Evolutionary conservation across 2,329 filamentous ascomycete genomes (phyloP).

Genomic region (Fusarium sp.): DNA sequence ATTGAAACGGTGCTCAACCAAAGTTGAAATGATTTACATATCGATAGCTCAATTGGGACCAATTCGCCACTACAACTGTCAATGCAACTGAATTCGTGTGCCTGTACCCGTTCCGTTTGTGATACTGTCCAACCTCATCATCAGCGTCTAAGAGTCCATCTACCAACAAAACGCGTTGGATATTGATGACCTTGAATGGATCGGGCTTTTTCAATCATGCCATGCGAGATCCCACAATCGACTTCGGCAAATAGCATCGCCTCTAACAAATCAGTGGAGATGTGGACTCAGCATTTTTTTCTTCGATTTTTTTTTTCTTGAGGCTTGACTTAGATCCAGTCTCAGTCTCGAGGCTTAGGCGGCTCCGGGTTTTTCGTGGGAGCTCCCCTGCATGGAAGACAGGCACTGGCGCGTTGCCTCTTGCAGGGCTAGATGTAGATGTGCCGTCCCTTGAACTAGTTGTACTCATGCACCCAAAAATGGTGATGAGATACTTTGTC

Average conservation of each 20-base stretch:
- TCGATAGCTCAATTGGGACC: constrained; percentile 12
- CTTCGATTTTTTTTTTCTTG: background rate
- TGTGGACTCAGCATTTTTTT: background rate
- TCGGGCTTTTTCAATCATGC: background rate
- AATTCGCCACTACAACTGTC: constrained; percentile 26
- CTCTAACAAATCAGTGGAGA: constrained; percentile 21
- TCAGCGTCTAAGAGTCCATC: background rate
- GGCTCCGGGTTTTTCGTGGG: constrained; percentile 25
- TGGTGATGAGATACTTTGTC: constrained; percentile 3
- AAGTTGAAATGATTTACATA: constrained; percentile 26
- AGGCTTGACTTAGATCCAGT: constrained; percentile 1
- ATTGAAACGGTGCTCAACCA: constrained; percentile 12
- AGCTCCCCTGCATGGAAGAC: constrained; percentile 41
- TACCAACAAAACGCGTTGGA: background rate
- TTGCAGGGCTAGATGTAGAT: constrained; percentile 30
- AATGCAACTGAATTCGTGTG: constrained; percentile 1
- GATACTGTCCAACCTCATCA: background rate
- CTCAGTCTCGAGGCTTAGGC: constrained; percentile 21
- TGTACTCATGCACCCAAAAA: background rate
- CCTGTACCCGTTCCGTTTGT: background rate
- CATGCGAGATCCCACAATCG: constrained; percentile 7
- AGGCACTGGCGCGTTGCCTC: constrained; percentile 25
- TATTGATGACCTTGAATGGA: constrained; percentile 5
- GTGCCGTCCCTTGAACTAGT: constrained; percentile 8
- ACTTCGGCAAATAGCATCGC: constrained; percentile 8